Base-by-base conservation (phyloP, 305 asterid species). In the Withania somnifera region DNA sequence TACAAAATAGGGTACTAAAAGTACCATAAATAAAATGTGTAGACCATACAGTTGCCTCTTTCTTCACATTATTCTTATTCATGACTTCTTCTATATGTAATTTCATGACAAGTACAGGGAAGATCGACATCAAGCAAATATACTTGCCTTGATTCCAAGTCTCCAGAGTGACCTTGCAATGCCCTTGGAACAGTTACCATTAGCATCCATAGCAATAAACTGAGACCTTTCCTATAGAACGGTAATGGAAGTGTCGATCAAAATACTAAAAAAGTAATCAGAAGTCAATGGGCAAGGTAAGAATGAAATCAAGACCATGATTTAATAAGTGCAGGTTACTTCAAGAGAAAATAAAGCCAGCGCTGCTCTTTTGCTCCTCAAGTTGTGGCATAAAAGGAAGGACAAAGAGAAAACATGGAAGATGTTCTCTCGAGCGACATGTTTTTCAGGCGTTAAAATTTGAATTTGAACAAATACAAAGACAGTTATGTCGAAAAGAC, bases 141-240 rank as follows among this genome's bases (percentile, higher is more conserved):
- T 66, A 89, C 95, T 87, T 90, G 89, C 99, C 97, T 91, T 88
- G 40, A 87, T 89, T 85, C 99, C 99, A 81, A 93, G 95, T 87
- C 91, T 93, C 85, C 83, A 85, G 86, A 96, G 87, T 82, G 99
- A 90, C 82, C 99, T 91, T 7, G 98, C 98, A 68, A 94, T 86
- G 34, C 93, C 86, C 88, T 96, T 96, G 79, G 99, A 92, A 69
- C 90, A 92, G 83, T 83, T 85, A 84, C 99, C 99, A 77, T 96
- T 91, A 77, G 93, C 94, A 92, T 96, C 99, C 97, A 96, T 89
- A 71, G 94, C 87, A 80, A 95, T 83, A 86, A 95, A 93, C 92
- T 93, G 93, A 82, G 98, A 88, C 89, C 92, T 89, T 90, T 86
- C 92, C 97, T 93, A 86, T 84, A 73, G 61, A 45, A 26, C 26